phyloP scores from a whole-genome alignment of 2,329 filamentous ascomycete species.

The Fusarium sp. region DNA sequence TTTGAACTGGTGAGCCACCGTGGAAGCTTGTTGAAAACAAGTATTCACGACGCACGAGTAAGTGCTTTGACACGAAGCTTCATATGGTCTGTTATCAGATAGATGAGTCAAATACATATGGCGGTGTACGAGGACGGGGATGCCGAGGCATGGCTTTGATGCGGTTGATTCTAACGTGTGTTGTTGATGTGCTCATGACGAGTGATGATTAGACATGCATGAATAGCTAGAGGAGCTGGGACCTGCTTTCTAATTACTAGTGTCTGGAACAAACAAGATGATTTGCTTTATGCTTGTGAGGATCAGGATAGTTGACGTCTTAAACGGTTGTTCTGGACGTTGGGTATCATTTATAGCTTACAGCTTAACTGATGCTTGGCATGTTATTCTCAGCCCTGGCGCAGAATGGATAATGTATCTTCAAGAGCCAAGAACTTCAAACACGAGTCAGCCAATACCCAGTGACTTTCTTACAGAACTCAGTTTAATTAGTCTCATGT shows the following conservation, averaged over 20 bases:
- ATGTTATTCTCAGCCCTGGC: too few species aligned
- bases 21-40: constrained; percentile 9
- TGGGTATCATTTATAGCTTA: too few species aligned
- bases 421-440: too few species aligned
- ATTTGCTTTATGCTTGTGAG: not conserved
- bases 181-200: constrained; percentile 9
- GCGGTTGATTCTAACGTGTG: constrained; percentile 1
- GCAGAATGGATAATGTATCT: too few species aligned
- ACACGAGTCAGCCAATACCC: too few species aligned
- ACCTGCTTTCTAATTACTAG: not conserved
- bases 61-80: not conserved
- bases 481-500: too few species aligned
- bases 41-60: constrained; percentile 10
- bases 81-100: not conserved
- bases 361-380: too few species aligned
- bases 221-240: not conserved
- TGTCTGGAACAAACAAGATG: not conserved
- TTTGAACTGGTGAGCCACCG: not conserved
- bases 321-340: not conserved
- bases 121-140: constrained; percentile 17
- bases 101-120: not conserved
- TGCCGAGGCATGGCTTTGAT: not conserved
- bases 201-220: not conserved
- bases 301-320: not conserved
- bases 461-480: too few species aligned